Base-by-base conservation (phyloP, 352 stramenopile species). In the Ophiocytium majus region DNA sequence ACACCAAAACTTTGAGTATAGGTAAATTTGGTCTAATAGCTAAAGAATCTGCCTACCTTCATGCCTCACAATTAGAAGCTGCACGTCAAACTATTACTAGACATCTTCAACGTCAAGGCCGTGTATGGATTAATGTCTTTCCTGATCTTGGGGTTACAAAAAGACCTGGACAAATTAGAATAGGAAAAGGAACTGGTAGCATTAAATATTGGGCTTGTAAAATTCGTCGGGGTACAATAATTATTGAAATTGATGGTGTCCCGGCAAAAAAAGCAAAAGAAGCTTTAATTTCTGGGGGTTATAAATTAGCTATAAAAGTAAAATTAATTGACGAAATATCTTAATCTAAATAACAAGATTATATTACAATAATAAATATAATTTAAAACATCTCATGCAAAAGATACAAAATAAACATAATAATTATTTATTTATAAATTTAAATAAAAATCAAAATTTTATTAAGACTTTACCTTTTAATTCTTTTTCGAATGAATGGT, bases 41-140 rank as follows among this genome's bases (percentile, higher is more conserved):
- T 78, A 43, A 17, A 43, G 66, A 78, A 78, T 78, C 66, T 14
- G 66, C 32, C 35, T 78, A 78, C 66, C 5, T 78, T 17, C 5
- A 78, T 43, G 66, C 66, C 5, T 43, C 66, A 78, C 66, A 78
- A 78, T 78, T 78, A 78, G 66, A 78, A 78, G 66, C 66, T 43
- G 35, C 32, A 43, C 66, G 66, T 78, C 66, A 78, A 78, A 78
- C 66, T 17, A 78, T 78, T 78, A 78, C 5, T 78, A 78, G 66
- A 78, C 66, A 78, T 43, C 35, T 78, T 43, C 32, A 78, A 78
- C 32, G 66, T 43, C 32, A 78, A 78, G 66, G 66, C 14, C 66
- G 66, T 78, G 35, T 78, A 14, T 78, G 66, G 66, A 78, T 17
- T 17, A 78, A 14, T 14, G 35, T 78, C 5, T 78, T 78, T 78